Percentiles rank a stretch among this genome's conserved stretches.
These are phyloP conservation scores for Colletotrichum noveboracense DNA, from an alignment of 2,329 filamentous ascomycete genomes.

Conservation along the genomic window DNA sequence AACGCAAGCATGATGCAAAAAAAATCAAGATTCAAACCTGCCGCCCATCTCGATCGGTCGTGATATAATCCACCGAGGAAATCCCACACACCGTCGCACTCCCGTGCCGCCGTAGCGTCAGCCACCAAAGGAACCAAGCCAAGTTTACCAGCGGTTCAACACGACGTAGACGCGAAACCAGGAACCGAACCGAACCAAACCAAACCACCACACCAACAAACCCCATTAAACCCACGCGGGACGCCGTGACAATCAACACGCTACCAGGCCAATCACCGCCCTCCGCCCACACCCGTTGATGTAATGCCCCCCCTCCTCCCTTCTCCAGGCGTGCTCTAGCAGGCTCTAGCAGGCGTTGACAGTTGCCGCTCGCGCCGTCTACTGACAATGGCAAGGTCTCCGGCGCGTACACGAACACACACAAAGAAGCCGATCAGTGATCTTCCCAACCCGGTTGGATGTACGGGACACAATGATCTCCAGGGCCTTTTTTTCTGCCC, in stretches of 20 bases:
- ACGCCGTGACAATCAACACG: not conserved
- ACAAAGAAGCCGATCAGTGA: not conserved
- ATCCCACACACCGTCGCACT: not conserved
- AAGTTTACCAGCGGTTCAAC: not conserved
- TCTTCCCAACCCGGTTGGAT: not conserved
- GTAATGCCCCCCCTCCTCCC: not conserved
- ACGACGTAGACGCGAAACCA: not conserved
- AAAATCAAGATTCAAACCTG: not conserved
- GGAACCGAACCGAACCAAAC: not conserved
- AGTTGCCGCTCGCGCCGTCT: not conserved
- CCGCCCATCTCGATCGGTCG: not conserved
- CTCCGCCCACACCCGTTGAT: not conserved
- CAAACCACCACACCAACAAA: too few species aligned
- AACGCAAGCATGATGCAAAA: not conserved
- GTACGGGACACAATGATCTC: not conserved
- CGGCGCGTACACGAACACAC: not conserved
- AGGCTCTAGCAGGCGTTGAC: not conserved
- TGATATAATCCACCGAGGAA: not conserved
- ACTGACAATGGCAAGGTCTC: conserved; percentile 1
- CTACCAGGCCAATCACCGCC: not conserved
- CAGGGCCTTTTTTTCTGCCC: conserved; percentile 7
- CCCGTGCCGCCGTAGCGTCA: not conserved
- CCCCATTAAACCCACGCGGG: not conserved
- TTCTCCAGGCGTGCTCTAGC: not conserved
- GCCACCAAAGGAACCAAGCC: not conserved